These are phyloP conservation scores for Cucurbitaria berberidis DNA, from an alignment of 2,329 filamentous ascomycete genomes.

Conservation along the genomic window DNA sequence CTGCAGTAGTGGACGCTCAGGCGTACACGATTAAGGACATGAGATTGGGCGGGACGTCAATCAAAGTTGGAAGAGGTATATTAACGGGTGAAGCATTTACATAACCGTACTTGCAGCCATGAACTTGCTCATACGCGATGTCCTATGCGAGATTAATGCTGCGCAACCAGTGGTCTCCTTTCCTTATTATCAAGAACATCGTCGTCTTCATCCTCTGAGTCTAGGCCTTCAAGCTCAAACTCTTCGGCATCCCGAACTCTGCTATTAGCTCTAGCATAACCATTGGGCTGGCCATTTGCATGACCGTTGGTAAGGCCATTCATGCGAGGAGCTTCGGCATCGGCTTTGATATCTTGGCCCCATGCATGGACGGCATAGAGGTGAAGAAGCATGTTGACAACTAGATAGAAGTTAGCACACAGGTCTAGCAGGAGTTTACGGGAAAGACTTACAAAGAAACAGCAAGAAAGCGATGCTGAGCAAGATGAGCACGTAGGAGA, in stretches of 20 bases:
- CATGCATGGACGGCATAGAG: conserved; percentile 75
- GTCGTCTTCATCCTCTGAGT: conserved; percentile 81
- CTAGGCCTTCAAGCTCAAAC: conserved; percentile 89
- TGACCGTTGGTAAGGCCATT: conserved; percentile 32
- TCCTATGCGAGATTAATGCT: too few relatives aligned
- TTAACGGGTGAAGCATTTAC: too few relatives aligned
- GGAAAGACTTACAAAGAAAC: conserved; percentile 72
- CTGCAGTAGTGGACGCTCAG: background rate
- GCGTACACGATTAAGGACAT: background rate
- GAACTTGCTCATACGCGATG: too few relatives aligned
- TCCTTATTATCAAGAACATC: conserved; percentile 35
- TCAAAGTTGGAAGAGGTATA: background rate
- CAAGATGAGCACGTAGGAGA: conserved; percentile 89
- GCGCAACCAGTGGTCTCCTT: conserved; percentile 20
- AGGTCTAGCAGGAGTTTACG: rapidly evolving
- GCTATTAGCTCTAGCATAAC: conserved; percentile 58
- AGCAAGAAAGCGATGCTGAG: conserved; percentile 89
- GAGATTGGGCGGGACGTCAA: background rate
- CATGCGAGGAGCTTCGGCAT: conserved; percentile 42
- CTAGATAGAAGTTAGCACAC: conserved; percentile 45
- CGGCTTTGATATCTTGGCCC: conserved; percentile 47
- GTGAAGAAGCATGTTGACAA: conserved; percentile 82
- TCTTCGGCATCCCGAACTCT: conserved; percentile 82
- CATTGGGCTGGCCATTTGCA: conserved; percentile 32
- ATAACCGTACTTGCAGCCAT: too few relatives aligned